phyloP scores from a whole-genome alignment of 2,329 filamentous ascomycete species.

The Fusarium sp. region DNA sequence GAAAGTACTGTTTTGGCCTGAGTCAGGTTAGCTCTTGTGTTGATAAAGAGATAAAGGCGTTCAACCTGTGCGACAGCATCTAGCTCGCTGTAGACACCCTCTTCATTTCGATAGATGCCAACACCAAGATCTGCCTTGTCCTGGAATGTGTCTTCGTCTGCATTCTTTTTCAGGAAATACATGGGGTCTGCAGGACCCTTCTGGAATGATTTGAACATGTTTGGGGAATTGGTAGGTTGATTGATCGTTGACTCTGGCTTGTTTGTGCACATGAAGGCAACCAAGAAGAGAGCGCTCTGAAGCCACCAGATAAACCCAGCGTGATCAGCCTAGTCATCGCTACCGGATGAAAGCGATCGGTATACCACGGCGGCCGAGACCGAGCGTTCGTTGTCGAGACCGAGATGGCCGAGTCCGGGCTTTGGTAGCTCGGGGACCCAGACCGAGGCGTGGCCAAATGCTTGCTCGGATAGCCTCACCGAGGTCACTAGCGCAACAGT shows the following conservation, averaged over 20 bases:
- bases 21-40: neutral
- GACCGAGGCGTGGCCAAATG: neutral
- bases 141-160: constrained; percentile 48
- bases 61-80: constrained; percentile 41
- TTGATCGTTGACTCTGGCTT: neutral
- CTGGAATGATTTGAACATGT: constrained; percentile 45
- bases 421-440: too few species aligned
- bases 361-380: neutral
- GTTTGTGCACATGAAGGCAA: too few species aligned
- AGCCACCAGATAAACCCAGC: too few species aligned
- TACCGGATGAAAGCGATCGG: neutral
- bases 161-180: constrained; percentile 52
- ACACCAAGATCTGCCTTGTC: constrained; percentile 56
- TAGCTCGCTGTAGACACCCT: constrained; percentile 53
- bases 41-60: neutral
- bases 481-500: neutral
- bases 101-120: constrained; percentile 55
- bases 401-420: neutral
- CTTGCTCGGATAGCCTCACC: neutral
- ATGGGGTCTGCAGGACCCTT: constrained; percentile 52
- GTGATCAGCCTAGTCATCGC: too few species aligned
- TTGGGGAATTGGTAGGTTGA: neutral
- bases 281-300: too few species aligned
- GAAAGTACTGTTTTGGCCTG: constrained; percentile 47
- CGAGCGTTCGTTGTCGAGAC: constrained; percentile 1